Base-by-base conservation (phyloP, 2,329 filamentous ascomycete genomes). In the Colletotrichum orbiculare region DNA sequence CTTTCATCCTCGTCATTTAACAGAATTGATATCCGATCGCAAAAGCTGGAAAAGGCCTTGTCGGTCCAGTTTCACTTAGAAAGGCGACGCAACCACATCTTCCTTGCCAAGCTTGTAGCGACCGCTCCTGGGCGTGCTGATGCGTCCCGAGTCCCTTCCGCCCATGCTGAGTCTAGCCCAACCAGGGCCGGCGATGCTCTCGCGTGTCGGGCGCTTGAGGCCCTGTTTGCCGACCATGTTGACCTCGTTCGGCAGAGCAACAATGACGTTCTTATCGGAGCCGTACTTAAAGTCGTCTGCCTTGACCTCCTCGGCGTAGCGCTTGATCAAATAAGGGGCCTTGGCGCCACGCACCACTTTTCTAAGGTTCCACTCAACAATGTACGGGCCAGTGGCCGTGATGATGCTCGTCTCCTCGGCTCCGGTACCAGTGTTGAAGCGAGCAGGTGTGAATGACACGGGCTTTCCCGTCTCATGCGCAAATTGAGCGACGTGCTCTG, bases 201-300 rank as follows among this genome's bases (percentile, higher is more conserved):
- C 94, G 42, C 96, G 84, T 1, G 96, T 98, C 1, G 95, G 94
- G 73, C 90, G 90, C 83, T 93, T 93, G 74, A 99, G 86, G 62
- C 89, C 90, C 71, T 91, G 87, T 78, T 95, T 94, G 49, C 90
- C 91, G 11, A 99, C 93, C 94, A 98, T 98, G 78, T 97, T 96
- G 70, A 99, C 96, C 77, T 98, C 94, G 75, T 99, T 97, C 2
- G 96, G 94, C 68, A 99, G 82, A 1, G 96, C 96, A 41, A 99
- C 95, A 73, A 99, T 97, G 72, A 99, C 93, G 73, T 97, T 97
- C 87, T 97, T 97, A 78, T 99, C 96, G 6, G 91, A 94, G 50
- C 95, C 95, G 73, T 94, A 99, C 73, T 96, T 94, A 88, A 99
- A 99, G 77, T 99, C 97, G 77, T 99, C 96, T 4, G 96, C 96